Conservation (phyloP, 306 rosid species). For the Quillaja saponaria region DNA sequence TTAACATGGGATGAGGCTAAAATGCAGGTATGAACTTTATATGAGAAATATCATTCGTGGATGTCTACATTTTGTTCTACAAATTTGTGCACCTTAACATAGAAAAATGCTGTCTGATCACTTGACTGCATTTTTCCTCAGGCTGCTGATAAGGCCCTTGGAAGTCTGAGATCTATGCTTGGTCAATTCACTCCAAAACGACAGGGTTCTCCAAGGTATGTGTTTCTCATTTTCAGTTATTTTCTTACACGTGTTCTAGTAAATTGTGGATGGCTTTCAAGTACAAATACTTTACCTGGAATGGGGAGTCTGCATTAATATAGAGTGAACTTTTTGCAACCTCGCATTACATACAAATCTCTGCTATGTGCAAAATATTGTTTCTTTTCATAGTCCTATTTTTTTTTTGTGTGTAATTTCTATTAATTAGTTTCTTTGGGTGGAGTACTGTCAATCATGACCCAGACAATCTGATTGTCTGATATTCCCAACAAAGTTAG, state of each 20-base stretch:
- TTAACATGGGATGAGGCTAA: conserved; percentile 90
- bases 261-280: conserved; percentile 5
- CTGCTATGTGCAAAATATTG: no score
- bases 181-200: conserved; percentile 59
- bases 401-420: conserved; percentile 5
- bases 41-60: conserved; percentile 5
- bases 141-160: conserved; percentile 94
- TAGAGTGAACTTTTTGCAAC: conserved; percentile 2
- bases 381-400: no score
- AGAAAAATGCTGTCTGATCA: conserved; percentile 18
- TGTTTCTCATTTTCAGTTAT: conserved; percentile 2
- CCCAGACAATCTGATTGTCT: no score
- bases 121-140: conserved; percentile 35
- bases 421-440: not conserved
- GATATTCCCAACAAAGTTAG: no score
- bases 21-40: conserved; percentile 56
- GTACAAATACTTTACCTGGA: conserved; percentile 2
- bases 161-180: conserved; percentile 61
- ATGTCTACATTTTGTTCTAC: conserved; percentile 12
- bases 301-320: conserved; percentile 7
- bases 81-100: conserved; percentile 27
- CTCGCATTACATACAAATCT: no score
- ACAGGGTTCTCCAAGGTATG: conserved; percentile 81
- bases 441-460: no score
- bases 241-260: conserved; percentile 12